phyloP scores from a whole-genome alignment of 2,329 filamentous ascomycete genomes.

The Aspergillus cejpii region DNA sequence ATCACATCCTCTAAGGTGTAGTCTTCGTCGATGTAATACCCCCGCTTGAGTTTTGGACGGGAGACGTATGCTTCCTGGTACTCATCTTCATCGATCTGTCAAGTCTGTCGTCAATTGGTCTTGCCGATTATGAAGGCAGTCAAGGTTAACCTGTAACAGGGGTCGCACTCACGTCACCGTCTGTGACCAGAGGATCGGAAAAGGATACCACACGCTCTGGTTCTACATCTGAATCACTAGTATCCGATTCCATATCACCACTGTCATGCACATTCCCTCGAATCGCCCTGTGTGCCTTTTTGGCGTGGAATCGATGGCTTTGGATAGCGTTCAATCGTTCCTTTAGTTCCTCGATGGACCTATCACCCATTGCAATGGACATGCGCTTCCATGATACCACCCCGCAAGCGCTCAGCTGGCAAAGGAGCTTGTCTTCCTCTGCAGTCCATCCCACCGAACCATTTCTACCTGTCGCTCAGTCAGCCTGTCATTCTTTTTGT shows the following conservation, averaged over 20 bases:
- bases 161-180: slow-evolving; percentile 11
- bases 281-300: no score
- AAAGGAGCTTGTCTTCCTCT: slow-evolving; percentile 17
- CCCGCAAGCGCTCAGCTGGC: slow-evolving; percentile 16
- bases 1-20: slow-evolving; percentile 23
- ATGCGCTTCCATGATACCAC: slow-evolving; percentile 21
- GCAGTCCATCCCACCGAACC: slow-evolving; percentile 13
- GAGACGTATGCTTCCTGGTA: not conserved
- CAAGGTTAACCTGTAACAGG: not conserved
- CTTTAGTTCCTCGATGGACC: slow-evolving; percentile 21
- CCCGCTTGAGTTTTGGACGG: slow-evolving; percentile 5
- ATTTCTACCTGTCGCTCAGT: not conserved
- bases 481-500: not conserved
- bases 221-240: not conserved
- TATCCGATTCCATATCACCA: no score
- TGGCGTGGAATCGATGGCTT: no score
- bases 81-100: not conserved
- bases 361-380: slow-evolving; percentile 16
- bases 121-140: not conserved
- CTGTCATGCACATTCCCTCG: no score
- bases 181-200: slow-evolving; percentile 9
- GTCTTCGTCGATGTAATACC: slow-evolving; percentile 23
- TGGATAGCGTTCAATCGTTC: slow-evolving; percentile 16
- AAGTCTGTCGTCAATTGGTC: not conserved
- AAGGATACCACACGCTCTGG: slow-evolving; percentile 16